Percentiles rank a stretch among this genome's conserved stretches.
These are phyloP conservation scores for Colletotrichum spinosum DNA, from an alignment of 2,329 filamentous ascomycete genomes.

Conservation along the genomic window DNA sequence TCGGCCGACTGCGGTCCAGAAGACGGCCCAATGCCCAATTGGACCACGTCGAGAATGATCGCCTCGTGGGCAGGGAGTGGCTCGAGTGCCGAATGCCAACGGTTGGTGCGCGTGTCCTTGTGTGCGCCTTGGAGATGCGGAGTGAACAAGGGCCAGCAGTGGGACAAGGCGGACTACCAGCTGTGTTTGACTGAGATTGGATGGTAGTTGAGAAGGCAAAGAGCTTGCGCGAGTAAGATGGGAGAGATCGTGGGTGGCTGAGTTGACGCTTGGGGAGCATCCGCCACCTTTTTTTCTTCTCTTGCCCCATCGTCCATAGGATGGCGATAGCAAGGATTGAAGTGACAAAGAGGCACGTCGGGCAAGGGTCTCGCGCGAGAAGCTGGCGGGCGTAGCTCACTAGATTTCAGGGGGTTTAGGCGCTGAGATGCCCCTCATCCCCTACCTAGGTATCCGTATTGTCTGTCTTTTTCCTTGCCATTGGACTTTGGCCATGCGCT, in stretches of 20 bases:
- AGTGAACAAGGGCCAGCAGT: slow-evolving; percentile 26
- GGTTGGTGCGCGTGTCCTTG: slow-evolving; percentile 4
- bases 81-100: slow-evolving; percentile 20
- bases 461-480: too few relatives aligned
- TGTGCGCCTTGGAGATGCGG: slow-evolving; percentile 17
- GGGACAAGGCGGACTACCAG: slow-evolving; percentile 32
- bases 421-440: background rate
- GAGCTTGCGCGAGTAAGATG: slow-evolving; percentile 20
- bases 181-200: background rate
- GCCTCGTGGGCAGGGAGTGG: slow-evolving; percentile 22
- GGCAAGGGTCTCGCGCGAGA: slow-evolving; percentile 6
- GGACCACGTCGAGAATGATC: background rate
- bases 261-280: slow-evolving; percentile 12
- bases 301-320: background rate
- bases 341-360: slow-evolving; percentile 3
- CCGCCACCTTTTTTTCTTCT: slow-evolving; percentile 18
- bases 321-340: background rate
- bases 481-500: too few relatives aligned
- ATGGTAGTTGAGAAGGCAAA: background rate
- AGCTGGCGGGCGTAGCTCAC: slow-evolving; percentile 18
- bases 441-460: too few relatives aligned
- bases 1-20: slow-evolving; percentile 11
- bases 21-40: too few relatives aligned
- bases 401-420: background rate
- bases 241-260: slow-evolving; percentile 23